A percentile compares a stretch with the other conserved stretches of the same genome.
Conservation (phyloP, 2,329 filamentous ascomycete genomes). For the Fusarium luffae region DNA sequence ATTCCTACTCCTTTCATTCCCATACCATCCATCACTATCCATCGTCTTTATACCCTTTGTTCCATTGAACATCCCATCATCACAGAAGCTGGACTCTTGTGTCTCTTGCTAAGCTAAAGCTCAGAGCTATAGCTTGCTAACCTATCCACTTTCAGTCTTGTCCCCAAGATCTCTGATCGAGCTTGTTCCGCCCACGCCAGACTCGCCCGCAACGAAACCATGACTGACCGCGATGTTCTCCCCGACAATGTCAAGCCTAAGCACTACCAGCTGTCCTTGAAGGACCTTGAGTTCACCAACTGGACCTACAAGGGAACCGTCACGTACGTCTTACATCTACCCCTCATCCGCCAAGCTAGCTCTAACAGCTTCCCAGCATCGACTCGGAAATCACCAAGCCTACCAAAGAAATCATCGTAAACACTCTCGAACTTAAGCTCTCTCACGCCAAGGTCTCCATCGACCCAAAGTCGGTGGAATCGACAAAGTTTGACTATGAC, state of each 20-base stretch:
- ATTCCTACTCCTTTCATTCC: not conserved
- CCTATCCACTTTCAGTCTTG: conserved; percentile 37
- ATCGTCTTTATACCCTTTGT: conserved; percentile 14
- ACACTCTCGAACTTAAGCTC: conserved; percentile 85
- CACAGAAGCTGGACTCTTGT: not conserved
- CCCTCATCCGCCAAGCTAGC: conserved; percentile 16
- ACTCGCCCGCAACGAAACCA: conserved; percentile 52
- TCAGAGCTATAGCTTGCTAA: conserved; percentile 40
- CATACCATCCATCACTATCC: not conserved
- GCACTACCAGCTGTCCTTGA: conserved; percentile 87
- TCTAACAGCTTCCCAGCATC: conserved; percentile 64
- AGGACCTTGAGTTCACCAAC: conserved; percentile 78
- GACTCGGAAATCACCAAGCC: conserved; percentile 76
- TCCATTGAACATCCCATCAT: not conserved
- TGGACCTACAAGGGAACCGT: conserved; percentile 88
- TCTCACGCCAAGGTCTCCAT: conserved; percentile 70
- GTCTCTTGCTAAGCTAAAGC: conserved; percentile 32
- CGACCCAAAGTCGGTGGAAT: conserved; percentile 66
- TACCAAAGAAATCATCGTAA: conserved; percentile 83
- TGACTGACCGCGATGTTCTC: conserved; percentile 71
- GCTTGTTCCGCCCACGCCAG: conserved; percentile 53
- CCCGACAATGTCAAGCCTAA: conserved; percentile 77
- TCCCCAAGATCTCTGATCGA: conserved; percentile 45
- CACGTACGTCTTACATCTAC: conserved; percentile 53
- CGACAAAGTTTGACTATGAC: conserved; percentile 81